phyloP scores from a whole-genome alignment of 2,329 filamentous ascomycete species.

The Venturia pyrina region DNA sequence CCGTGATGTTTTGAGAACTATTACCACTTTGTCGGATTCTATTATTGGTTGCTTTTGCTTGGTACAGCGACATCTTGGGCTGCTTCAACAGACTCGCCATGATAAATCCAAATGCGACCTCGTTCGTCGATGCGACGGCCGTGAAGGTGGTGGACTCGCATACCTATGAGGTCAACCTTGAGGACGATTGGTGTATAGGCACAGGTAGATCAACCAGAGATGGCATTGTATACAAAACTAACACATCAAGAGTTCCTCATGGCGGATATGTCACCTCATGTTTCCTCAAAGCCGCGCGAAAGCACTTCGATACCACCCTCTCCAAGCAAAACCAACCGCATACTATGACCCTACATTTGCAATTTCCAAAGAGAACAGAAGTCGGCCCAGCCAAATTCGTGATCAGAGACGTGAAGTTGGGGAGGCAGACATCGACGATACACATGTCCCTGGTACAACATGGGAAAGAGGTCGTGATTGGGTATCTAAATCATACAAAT shows the following conservation, averaged over 20 bases:
- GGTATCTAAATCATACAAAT: slow-evolving; percentile 56
- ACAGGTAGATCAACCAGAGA: slow-evolving; percentile 35
- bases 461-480: slow-evolving; percentile 50
- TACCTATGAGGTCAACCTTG: slow-evolving; percentile 47
- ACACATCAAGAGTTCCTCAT: slow-evolving; percentile 48
- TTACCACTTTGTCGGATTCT: not conserved
- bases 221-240: not conserved
- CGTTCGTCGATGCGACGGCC: slow-evolving; percentile 39
- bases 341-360: slow-evolving; percentile 53
- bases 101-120: slow-evolving; percentile 17
- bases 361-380: slow-evolving; percentile 55
- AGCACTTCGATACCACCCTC: slow-evolving; percentile 50
- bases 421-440: slow-evolving; percentile 51
- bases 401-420: slow-evolving; percentile 55
- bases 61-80: not conserved
- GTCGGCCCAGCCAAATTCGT: slow-evolving; percentile 46
- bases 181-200: slow-evolving; percentile 55
- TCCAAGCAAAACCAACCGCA: slow-evolving; percentile 49
- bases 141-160: slow-evolving; percentile 42
- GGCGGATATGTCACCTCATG: slow-evolving; percentile 59
- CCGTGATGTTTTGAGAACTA: not conserved
- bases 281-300: slow-evolving; percentile 48
- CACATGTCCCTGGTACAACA: slow-evolving; percentile 51
- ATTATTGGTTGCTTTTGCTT: not conserved
- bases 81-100: not conserved